Percentiles rank a stretch among this genome's conserved stretches.
Evolutionary conservation across 2,329 filamentous ascomycete genomes (phyloP).

Genomic region (Claviceps sorghi): DNA sequence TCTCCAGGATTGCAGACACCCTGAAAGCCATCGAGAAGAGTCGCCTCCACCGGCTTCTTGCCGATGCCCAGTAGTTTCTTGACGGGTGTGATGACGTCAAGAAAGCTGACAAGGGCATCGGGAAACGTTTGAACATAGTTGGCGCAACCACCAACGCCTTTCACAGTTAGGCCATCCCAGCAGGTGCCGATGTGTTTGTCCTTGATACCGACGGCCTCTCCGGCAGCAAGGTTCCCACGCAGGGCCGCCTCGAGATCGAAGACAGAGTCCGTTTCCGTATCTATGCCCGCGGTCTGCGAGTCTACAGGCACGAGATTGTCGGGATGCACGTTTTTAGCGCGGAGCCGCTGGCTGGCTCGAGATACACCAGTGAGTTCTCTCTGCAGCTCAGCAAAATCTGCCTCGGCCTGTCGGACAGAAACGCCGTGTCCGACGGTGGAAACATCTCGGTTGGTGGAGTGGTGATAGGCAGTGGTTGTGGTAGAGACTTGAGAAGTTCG

Average conservation of each 20-base stretch:
- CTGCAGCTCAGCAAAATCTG: conserved; percentile 55
- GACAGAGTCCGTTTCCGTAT: conserved; percentile 29
- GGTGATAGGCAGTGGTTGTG: neutral
- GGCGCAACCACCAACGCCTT: conserved; percentile 57
- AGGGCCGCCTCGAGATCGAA: conserved; percentile 68
- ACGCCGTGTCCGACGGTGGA: conserved; percentile 28
- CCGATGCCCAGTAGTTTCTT: conserved; percentile 49
- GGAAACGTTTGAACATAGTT: conserved; percentile 66
- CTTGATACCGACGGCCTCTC: conserved; percentile 63
- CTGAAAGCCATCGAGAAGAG: conserved; percentile 58
- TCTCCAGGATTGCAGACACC: conserved; percentile 66
- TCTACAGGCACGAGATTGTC: conserved; percentile 37
- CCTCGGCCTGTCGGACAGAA: conserved; percentile 51
- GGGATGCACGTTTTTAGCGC: conserved; percentile 28
- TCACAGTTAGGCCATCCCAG: conserved; percentile 65
- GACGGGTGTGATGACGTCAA: conserved; percentile 56
- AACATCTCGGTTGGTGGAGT: neutral
- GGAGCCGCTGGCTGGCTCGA: conserved; percentile 27
- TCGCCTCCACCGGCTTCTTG: conserved; percentile 54
- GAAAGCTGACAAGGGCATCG: conserved; percentile 59
- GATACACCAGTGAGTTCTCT: conserved; percentile 45
- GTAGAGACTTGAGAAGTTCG: conserved; percentile 1
- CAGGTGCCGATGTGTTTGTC: conserved; percentile 67
- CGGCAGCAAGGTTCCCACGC: conserved; percentile 55
- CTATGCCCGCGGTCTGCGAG: conserved; percentile 25